Evolutionary conservation across 2,329 filamentous ascomycete species (phyloP).

Genomic region (Aspergillus sp.): DNA sequence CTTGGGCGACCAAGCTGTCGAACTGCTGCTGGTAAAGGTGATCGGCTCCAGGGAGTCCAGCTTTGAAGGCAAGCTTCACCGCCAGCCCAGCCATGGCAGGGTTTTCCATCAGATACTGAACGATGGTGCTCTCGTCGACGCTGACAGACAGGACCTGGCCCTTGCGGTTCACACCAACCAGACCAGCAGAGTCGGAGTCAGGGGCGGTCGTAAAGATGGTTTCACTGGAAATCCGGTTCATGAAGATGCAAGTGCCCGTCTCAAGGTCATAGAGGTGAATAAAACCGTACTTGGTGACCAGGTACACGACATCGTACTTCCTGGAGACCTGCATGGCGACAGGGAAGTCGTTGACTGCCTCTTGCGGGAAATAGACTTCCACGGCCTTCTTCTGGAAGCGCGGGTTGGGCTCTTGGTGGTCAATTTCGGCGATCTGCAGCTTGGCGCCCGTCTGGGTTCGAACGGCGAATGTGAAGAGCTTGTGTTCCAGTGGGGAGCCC

Average conservation of each 20-base stretch:
- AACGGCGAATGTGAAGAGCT: conserved; percentile 94
- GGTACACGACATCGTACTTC: conserved; percentile 93
- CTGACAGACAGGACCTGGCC: conserved; percentile 93
- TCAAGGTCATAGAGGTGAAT: conserved; percentile 98
- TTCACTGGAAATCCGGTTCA: conserved; percentile 99
- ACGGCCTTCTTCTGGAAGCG: conserved; percentile 92
- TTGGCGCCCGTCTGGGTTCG: conserved; percentile 85
- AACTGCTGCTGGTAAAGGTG: conserved; percentile 90
- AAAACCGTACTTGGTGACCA: conserved; percentile 98
- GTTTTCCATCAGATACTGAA: conserved; percentile 93
- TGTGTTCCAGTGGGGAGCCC: conserved; percentile 81
- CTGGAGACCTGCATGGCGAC: conserved; percentile 95
- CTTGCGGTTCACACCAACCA: conserved; percentile 94
- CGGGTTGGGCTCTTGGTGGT: conserved; percentile 83
- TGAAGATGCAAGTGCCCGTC: conserved; percentile 91
- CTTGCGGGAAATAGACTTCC: conserved; percentile 93
- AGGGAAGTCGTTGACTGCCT: conserved; percentile 94
- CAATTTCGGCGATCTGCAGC: conserved; percentile 95
- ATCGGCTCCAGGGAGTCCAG: conserved; percentile 88
- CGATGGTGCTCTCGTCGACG: conserved; percentile 83
- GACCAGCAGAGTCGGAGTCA: conserved; percentile 76
- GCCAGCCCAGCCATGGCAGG: conserved; percentile 89
- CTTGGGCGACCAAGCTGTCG: conserved; percentile 72
- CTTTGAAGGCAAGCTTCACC: conserved; percentile 91
- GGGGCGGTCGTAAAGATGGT: conserved; percentile 93